Evolutionary conservation across 345 rosid species (phyloP).

Genomic region (Turnera subulata): DNA sequence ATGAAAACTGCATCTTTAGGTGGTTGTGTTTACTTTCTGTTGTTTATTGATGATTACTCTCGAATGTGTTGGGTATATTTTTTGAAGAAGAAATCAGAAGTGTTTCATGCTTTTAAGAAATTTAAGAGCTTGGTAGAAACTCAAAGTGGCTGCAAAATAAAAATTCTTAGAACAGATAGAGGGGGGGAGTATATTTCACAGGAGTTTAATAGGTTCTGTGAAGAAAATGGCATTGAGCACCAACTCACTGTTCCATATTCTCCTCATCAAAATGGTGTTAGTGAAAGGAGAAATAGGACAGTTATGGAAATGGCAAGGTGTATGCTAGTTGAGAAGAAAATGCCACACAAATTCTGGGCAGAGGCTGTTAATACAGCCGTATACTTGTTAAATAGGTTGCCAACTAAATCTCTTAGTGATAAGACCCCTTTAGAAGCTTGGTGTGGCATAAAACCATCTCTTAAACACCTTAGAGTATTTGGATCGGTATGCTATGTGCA

Average conservation of each 20-base stretch:
- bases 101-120: not conserved
- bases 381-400: not conserved
- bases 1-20: not conserved
- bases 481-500: not conserved
- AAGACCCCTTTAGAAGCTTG: conserved; percentile 1
- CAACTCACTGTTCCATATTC: not conserved
- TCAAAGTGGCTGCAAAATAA: not conserved
- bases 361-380: not conserved
- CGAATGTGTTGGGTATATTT: conserved; percentile 1
- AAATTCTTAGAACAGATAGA: not conserved
- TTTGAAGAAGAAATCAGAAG: not conserved
- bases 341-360: not conserved
- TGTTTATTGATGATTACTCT: not conserved
- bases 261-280: not conserved
- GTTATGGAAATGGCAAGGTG: not conserved
- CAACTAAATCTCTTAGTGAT: not conserved
- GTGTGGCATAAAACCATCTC: not conserved
- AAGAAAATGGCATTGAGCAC: not conserved
- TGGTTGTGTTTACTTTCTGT: not conserved
- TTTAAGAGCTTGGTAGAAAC: not conserved
- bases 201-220: not conserved
- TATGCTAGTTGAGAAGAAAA: not conserved
- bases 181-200: not conserved
- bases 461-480: not conserved
- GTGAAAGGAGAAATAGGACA: not conserved